A percentile compares a stretch with the other conserved stretches of the same genome.
Conservation (phyloP, 2,329 filamentous ascomycete species). For the Colletotrichum magnum region DNA sequence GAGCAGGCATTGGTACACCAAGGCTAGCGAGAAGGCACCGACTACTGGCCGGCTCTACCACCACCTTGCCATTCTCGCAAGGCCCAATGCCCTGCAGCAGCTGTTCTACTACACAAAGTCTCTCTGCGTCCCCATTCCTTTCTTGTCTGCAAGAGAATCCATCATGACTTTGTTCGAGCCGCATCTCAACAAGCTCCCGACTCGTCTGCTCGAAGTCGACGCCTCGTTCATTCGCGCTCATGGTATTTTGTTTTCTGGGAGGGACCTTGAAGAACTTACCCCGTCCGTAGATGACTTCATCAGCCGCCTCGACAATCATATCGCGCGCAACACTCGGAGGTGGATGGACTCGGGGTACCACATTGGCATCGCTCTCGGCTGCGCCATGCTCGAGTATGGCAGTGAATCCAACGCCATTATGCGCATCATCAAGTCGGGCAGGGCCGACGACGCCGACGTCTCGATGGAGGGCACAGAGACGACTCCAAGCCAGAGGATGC, state of each 20-base stretch:
- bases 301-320: slow-evolving; percentile 67
- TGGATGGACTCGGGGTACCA: slow-evolving; percentile 70
- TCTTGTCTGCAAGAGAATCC: slow-evolving; percentile 77
- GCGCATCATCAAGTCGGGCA: not conserved
- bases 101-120: slow-evolving; percentile 81
- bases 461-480: not conserved
- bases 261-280: not conserved
- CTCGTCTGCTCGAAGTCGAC: not conserved
- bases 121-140: slow-evolving; percentile 77
- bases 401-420: slow-evolving; percentile 22
- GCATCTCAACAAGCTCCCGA: slow-evolving; percentile 51
- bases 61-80: slow-evolving; percentile 84
- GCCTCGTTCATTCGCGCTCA: slow-evolving; percentile 18
- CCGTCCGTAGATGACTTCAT: slow-evolving; percentile 57
- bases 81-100: slow-evolving; percentile 79
- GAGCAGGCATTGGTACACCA: slow-evolving; percentile 86
- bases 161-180: slow-evolving; percentile 79
- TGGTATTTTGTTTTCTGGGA: slow-evolving; percentile 15
- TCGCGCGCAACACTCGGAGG: slow-evolving; percentile 63
- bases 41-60: slow-evolving; percentile 86
- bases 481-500: slow-evolving; percentile 50
- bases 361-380: slow-evolving; percentile 70
- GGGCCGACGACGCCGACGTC: not conserved
- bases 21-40: slow-evolving; percentile 83
- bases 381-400: slow-evolving; percentile 68